A percentile compares a stretch with the other conserved stretches of the same genome.
phyloP scores from a whole-genome alignment of 495 filamentous ascomycete species.

The Neurospora sublineolata region DNA sequence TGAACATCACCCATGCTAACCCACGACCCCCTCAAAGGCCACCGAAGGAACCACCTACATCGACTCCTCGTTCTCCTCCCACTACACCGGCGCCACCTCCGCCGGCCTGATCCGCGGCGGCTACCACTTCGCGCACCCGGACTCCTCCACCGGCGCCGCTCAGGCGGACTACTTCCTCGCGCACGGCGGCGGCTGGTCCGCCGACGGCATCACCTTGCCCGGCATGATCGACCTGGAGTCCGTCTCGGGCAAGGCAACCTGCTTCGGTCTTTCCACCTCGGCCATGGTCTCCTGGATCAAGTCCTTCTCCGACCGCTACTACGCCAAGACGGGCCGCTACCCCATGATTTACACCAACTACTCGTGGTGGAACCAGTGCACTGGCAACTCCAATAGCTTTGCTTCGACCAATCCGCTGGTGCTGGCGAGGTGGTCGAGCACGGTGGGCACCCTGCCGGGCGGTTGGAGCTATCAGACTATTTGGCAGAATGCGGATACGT shows the following conservation, averaged over 20 bases:
- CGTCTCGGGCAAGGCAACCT: conserved; percentile 32
- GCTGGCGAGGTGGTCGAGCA: conserved; percentile 42
- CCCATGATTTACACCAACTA: conserved; percentile 52
- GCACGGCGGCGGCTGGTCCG: conserved; percentile 51
- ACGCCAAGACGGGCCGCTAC: conserved; percentile 37
- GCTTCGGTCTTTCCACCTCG: conserved; percentile 40
- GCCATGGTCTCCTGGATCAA: conserved; percentile 51
- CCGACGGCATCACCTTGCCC: conserved; percentile 50
- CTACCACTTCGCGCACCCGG: conserved; percentile 54
- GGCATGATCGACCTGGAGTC: conserved; percentile 59
- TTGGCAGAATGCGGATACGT: conserved; percentile 45
- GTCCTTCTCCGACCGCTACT: conserved; percentile 48
- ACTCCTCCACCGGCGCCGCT: conserved; percentile 32
- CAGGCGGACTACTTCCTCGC: conserved; percentile 51
- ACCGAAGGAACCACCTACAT: conserved; percentile 48
- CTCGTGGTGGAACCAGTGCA: conserved; percentile 53
- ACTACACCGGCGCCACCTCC: conserved; percentile 43
- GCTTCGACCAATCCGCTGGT: conserved; percentile 41
- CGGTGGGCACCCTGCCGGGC: conserved; percentile 41
- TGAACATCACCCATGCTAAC: neutral
- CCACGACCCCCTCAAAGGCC: conserved; percentile 26
- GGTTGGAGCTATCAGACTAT: conserved; percentile 50
- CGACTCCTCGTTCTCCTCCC: conserved; percentile 40
- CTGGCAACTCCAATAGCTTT: conserved; percentile 45
- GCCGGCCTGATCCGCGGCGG: conserved; percentile 51